Percentiles rank a stretch among this genome's conserved stretches.
phyloP scores from a whole-genome alignment of 306 rosid genomes.

The Prunus fruticosa region DNA sequence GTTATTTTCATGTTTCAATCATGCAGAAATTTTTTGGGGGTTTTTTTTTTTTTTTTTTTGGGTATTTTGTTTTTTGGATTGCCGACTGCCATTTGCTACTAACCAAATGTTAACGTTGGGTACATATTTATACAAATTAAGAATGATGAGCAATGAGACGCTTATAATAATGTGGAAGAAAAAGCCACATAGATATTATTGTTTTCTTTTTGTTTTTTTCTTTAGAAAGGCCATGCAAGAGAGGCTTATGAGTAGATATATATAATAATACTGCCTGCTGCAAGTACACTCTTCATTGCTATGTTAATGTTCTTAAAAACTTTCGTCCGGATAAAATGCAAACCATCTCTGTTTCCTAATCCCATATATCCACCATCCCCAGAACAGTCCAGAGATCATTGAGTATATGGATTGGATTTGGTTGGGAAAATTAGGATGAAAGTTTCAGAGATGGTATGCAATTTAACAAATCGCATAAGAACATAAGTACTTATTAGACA shows the following conservation, averaged over 20 bases:
- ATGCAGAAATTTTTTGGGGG: background rate
- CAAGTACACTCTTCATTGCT: slow-evolving; percentile 17
- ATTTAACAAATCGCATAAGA: slow-evolving; percentile 35
- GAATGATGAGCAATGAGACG: background rate
- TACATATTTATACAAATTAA: background rate
- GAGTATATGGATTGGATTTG: background rate
- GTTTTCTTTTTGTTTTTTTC: background rate
- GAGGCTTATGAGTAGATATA: background rate
- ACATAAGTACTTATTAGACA: slow-evolving; percentile 34
- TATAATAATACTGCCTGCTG: background rate
- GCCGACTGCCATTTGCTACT: background rate
- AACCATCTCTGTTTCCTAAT: slow-evolving; percentile 49
- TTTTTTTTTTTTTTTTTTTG: no score
- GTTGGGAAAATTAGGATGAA: slow-evolving; percentile 14
- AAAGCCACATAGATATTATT: background rate
- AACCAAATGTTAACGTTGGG: background rate
- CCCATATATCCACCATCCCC: slow-evolving; percentile 25
- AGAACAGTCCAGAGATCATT: slow-evolving; percentile 9
- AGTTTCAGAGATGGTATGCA: slow-evolving; percentile 58
- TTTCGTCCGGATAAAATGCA: slow-evolving; percentile 56
- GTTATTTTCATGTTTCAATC: no score
- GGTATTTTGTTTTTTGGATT: background rate
- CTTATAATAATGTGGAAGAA: background rate
- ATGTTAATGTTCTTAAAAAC: slow-evolving; percentile 12
- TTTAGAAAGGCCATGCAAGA: slow-evolving; percentile 2